Evolutionary conservation across 805 yeast species (phyloP).

Genomic region (Candida cerambycidarum): DNA sequence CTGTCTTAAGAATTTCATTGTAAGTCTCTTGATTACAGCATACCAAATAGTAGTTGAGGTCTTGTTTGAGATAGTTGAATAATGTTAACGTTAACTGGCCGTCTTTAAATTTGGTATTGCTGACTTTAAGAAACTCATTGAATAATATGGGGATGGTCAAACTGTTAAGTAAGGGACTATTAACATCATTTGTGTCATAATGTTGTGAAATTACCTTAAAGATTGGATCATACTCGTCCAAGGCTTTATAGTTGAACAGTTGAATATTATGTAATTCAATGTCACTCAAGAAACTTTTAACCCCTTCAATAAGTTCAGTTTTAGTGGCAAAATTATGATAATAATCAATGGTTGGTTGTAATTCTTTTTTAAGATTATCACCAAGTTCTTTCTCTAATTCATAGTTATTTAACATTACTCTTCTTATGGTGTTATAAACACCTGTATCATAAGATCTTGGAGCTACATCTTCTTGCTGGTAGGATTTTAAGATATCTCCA

Average conservation of each 20-base stretch:
- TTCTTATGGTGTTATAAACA: not conserved
- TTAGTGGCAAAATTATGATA: not conserved
- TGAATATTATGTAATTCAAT: not conserved
- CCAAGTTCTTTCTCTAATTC: conserved; percentile 5
- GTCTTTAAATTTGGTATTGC: conserved; percentile 27
- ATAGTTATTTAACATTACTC: conserved; percentile 1
- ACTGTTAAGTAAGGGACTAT: conserved; percentile 28
- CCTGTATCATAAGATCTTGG: conserved; percentile 7
- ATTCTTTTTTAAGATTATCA: not conserved
- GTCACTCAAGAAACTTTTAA: not conserved
- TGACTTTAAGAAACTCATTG: conserved; percentile 28
- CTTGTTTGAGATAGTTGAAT: conserved; percentile 34
- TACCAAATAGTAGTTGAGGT: conserved; percentile 32
- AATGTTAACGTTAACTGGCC: conserved; percentile 37
- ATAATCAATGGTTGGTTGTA: conserved; percentile 5
- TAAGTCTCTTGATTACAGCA: conserved; percentile 42
- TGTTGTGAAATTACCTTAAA: conserved; percentile 20
- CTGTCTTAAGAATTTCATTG: conserved; percentile 35
- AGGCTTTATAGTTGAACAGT: conserved; percentile 4
- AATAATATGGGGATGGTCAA: conserved; percentile 37
- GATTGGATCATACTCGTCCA: conserved; percentile 14
- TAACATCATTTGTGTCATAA: conserved; percentile 12
- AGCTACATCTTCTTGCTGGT: conserved; percentile 11
- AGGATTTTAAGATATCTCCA: conserved; percentile 25
- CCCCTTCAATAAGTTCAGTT: not conserved